Base-by-base conservation (phyloP, 23 red algal species). In the Gracilaria vermiculophylla region DNA sequence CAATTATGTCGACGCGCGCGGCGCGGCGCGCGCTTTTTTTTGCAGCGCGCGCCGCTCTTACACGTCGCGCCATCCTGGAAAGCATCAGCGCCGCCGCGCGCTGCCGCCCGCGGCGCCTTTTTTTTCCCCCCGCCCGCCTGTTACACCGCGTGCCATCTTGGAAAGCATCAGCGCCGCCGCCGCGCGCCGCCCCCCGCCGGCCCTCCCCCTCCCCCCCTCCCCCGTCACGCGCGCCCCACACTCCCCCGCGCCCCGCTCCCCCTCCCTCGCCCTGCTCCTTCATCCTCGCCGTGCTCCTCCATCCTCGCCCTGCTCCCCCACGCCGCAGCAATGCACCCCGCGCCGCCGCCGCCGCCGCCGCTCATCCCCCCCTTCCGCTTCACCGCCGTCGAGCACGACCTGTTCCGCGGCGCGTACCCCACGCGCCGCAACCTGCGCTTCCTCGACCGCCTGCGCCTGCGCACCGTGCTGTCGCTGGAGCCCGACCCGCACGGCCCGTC, bases 331-430 rank as follows among this genome's bases (percentile, higher is more conserved):
- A n/a, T n/a, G n/a, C n/a, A n/a, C n/a, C n/a, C n/a, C n/a, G n/a
- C 12, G 23, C 6, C 44, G 27, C 32, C 49, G 32, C 39, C 57
- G 23, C 66, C 85, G 15, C 85, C 92, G 49, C 83, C 86, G 8
- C 92, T 99, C 79, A 92, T 99, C 8, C 92, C 92, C 10, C 97
- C 97, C 15, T 99, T 99, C 76, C 93, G 97, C 28, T 94, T 91
- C 49, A 86, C 69, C 17, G 43, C 56, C 20, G 87, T 99, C 45
- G 93, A 99, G 61, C 92, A 95, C 27, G 80, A 55, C 25, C 33
- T 99, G 32, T 94, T 78, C 65, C 93, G 97, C 42, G 97, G 97
- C 20, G 97, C 89, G 20, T 89, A 96, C 51, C 97, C 97, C 31
- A 82, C 97, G 53, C 87, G 95, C 37, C 94, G 93, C 28, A 99